Conservation (phyloP, 2,329 filamentous ascomycete genomes). For the Dothideomycetes sp. region DNA sequence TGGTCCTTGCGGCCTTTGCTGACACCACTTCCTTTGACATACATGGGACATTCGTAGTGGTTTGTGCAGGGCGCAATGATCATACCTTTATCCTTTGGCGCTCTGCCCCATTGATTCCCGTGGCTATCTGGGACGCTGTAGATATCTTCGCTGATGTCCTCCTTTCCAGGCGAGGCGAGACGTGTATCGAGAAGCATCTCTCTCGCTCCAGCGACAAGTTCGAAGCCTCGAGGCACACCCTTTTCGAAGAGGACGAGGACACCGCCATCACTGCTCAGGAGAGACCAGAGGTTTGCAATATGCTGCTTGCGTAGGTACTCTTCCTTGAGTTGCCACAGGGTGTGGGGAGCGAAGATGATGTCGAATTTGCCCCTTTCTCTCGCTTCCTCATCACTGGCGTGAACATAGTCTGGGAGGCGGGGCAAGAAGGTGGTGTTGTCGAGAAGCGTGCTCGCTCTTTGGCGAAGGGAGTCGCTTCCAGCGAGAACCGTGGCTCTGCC, state of each 20-base stretch:
- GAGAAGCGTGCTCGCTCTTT: slow-evolving; percentile 64
- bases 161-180: slow-evolving; percentile 51
- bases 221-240: slow-evolving; percentile 82
- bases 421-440: slow-evolving; percentile 88
- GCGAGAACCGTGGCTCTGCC: slow-evolving; percentile 75
- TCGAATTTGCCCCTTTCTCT: slow-evolving; percentile 54
- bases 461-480: slow-evolving; percentile 62
- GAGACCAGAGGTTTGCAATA: slow-evolving; percentile 79
- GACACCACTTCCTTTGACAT: slow-evolving; percentile 52
- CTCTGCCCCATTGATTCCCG: slow-evolving; percentile 13
- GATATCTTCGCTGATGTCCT: slow-evolving; percentile 20
- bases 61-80: slow-evolving; percentile 68
- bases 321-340: slow-evolving; percentile 64
- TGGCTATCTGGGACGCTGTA: slow-evolving; percentile 10
- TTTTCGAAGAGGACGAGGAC: slow-evolving; percentile 84
- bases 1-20: slow-evolving; percentile 72
- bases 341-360: slow-evolving; percentile 79
- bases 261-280: slow-evolving; percentile 74
- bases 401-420: slow-evolving; percentile 76
- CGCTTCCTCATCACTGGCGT: slow-evolving; percentile 42
- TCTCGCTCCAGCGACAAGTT: slow-evolving; percentile 77
- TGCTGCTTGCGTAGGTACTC: slow-evolving; percentile 67
- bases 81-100: slow-evolving; percentile 47
- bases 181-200: slow-evolving; percentile 66
- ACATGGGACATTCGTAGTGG: slow-evolving; percentile 83